Base-by-base conservation (phyloP, 169 alveolate genomes). In the Babesia bigemina region DNA sequence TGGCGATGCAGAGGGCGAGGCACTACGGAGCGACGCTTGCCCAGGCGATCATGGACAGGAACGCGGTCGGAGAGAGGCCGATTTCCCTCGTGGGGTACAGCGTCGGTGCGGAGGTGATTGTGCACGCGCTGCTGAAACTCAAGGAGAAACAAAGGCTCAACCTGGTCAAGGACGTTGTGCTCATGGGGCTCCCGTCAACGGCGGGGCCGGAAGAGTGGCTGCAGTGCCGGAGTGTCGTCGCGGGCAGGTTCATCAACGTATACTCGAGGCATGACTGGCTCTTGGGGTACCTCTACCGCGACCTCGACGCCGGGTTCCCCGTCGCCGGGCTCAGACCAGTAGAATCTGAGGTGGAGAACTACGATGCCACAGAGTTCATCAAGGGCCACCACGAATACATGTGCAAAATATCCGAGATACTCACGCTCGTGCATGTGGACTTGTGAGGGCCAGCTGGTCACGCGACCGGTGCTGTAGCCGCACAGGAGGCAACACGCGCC, bases 61-160 rank as follows among this genome's bases (percentile, higher is more conserved):
- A 73, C 21, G 86, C 92, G 16, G 93, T 92, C 45, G 98, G 98
- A 4, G 92, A 94, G 69, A 79, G 98, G 26, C 98, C 97, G 0
- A 95, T 94, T 59, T 91, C 93, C 47, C 92, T 95, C 33, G 90
- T 94, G 22, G 98, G 98, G 36, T 93, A 92, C 86, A 85, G 95
- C 77, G 92, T 94, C 90, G 98, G 98, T 24, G 97, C 97, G 19
- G 87, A 97, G 11, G 96, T 92, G 44, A 91, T 95, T 29, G 88
- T 89, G 75, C 85, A 93, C 67, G 87, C 96, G 36, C 84, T 95
- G 53, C 91, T 92, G 85, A 93, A 91, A 52, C 86, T 95, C 59
- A 84, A 93, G 76, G 85, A 86, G 61, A 67, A 86, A 84, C 78
- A 89, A 47, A 76, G 87, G 59, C 79, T 91, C 58, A 84, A 88